Base-by-base conservation (phyloP, 352 stramenopile species). In the Phytopythium delawarense region DNA sequence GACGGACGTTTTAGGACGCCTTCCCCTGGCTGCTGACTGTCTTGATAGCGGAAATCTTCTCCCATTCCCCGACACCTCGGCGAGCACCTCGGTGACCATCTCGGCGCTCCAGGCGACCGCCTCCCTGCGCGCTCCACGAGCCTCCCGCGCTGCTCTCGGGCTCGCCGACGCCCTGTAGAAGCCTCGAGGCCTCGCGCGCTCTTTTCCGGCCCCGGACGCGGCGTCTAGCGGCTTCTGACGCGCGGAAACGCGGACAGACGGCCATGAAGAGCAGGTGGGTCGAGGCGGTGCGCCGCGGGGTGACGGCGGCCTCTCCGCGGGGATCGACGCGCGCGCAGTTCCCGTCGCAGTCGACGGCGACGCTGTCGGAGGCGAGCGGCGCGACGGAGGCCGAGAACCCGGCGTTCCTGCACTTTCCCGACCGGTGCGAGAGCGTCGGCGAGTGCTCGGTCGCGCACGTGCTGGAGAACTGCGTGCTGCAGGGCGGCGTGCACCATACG, bases 401-500 rank as follows among this genome's bases (percentile, higher is more conserved):
- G 21, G 68, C 70, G 12, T 91, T 84, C 53, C 64, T 72, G 49
- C 82, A 92, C 60, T 68, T 76, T 28, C 40, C 66, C 11, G 78
- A 89, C 30, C 76, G 75, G 28, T 92, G 82, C 64, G 72, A 84
- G 35, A 87, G 63, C 48, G 66, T 81, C 18, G 79, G 68, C 56
- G 62, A 53, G 8, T 94, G 85, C 50, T 81, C 71, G 51, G 83
- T 91, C n/a, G 49, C 71, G 13, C 74, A 73, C 52, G 77, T 94
- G 25, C 74, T 94, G 4, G 79, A 91, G 49, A 77, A 87, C 48
- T 89, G 81, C 49, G 79, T 85, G 51, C 62, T 94, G 25, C 85
- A 94, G 70, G 83, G 83, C 67, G 83, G 85, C 64, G 74, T 92
- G 55, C 85, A 94, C 70, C 85, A 94, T 75, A 91, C 85, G 35